A percentile compares a stretch with the other conserved stretches of the same genome.
Evolutionary conservation across 1,139 yeast genomes (phyloP).

Genomic region (Blastobotrys arbuscula): DNA sequence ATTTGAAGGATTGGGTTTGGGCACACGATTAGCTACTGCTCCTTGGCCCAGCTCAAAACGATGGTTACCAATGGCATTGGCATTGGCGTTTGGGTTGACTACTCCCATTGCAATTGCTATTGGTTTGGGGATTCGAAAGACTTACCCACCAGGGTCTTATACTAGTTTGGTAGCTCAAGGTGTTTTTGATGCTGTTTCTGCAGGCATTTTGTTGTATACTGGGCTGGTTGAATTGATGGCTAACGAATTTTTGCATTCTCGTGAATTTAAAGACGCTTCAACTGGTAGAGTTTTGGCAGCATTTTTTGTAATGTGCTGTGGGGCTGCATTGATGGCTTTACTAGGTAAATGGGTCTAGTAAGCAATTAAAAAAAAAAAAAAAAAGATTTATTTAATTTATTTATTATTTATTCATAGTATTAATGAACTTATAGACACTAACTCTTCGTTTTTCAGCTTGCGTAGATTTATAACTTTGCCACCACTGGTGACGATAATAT

Average conservation of each 20-base stretch:
- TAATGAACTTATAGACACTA: not conserved
- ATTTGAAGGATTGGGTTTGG: constrained; percentile 90
- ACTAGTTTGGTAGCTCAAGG: constrained; percentile 69
- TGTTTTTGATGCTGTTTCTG: constrained; percentile 72
- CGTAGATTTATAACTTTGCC: not conserved
- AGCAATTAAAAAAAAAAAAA: not conserved
- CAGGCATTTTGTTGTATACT: constrained; percentile 81
- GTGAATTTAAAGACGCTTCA: constrained; percentile 27
- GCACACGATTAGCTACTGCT: constrained; percentile 73
- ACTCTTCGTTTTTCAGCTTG: not conserved
- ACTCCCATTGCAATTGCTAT: constrained; percentile 83
- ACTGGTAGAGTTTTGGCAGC: constrained; percentile 37
- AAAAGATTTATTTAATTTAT: constrained; percentile 1
- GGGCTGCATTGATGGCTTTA: constrained; percentile 81
- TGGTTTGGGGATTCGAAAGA: constrained; percentile 73
- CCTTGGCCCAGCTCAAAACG: constrained; percentile 52
- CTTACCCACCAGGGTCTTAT: constrained; percentile 54
- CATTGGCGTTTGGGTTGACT: constrained; percentile 57
- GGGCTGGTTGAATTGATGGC: constrained; percentile 87
- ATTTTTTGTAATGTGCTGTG: constrained; percentile 45
- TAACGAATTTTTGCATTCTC: constrained; percentile 66
- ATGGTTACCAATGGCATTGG: constrained; percentile 55
- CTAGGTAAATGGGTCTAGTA: constrained; percentile 80
- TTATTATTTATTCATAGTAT: not conserved
- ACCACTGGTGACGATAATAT: not conserved